Evolutionary conservation across 257 asterid species (phyloP).

Genomic region (Solanum habrochaites): DNA sequence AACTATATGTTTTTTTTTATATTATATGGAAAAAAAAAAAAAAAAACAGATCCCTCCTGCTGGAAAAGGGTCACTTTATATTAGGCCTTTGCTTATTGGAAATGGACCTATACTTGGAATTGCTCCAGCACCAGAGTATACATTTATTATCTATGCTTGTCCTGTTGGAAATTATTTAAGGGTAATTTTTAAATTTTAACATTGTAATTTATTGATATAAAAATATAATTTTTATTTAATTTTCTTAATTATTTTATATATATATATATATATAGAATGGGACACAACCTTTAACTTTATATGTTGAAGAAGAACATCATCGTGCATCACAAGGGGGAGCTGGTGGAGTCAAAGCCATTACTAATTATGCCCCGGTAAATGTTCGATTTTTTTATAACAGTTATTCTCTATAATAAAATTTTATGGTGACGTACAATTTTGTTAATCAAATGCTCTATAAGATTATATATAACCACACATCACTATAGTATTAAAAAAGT

Average conservation of each 20-base stretch:
- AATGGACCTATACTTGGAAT: slow-evolving; percentile 72
- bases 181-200: slow-evolving; percentile 11
- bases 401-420: no score
- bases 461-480: no score
- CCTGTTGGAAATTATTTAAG: slow-evolving; percentile 86
- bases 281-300: slow-evolving; percentile 39
- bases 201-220: neutral
- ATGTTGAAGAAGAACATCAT: slow-evolving; percentile 52
- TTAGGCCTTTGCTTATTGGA: slow-evolving; percentile 79
- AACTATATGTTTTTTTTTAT: neutral
- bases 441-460: no score
- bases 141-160: slow-evolving; percentile 69
- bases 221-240: neutral
- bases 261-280: slow-evolving; percentile 33
- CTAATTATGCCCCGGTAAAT: slow-evolving; percentile 73
- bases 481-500: no score
- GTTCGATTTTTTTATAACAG: no score
- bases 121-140: slow-evolving; percentile 70
- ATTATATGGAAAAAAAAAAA: no score
- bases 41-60: slow-evolving; percentile 74
- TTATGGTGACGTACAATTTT: no score
- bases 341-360: slow-evolving; percentile 75
- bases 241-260: neutral
- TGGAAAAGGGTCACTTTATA: slow-evolving; percentile 76
- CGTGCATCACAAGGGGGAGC: slow-evolving; percentile 83